Base-by-base conservation (phyloP, 345 rosid species). In the Hibiscus mutabilis region DNA sequence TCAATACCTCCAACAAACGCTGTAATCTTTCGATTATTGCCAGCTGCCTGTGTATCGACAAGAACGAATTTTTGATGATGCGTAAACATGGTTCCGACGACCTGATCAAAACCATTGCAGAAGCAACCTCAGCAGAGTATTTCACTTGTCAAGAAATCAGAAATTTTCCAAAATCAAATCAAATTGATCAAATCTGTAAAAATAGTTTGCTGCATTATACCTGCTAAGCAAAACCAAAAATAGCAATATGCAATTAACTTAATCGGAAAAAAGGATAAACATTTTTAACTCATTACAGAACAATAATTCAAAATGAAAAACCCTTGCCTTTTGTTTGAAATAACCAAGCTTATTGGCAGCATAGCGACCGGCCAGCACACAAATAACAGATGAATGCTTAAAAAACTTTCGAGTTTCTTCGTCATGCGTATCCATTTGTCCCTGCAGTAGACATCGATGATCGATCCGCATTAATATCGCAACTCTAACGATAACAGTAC, bases 1-100 rank as follows among this genome's bases (percentile, higher is more conserved):
- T 94, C 98, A 8, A 91, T 68, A 76, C 98, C 98, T 79, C 98
- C 98, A 19, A 94, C 66, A 81, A 91, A 94, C 69, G 98, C 91
- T 51, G 96, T 89, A 74, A 91, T 58, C 80, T 86, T 94, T 60
- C 98, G 76, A 58, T 88, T 52, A 81, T 87, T 91, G 68, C 93
- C 91, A 21, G 19, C 15, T 37, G 91, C 93, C 71, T 88, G 96
- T 52, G 97, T 89, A 80, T 94, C 98, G 65, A 94, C 96, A 76
- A 94, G 81, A 74, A 94, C 82, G 78, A 89, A 89, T 77, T 94
- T 94, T 35, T 93, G 98, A 82, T 93, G 98, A 82, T 93, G 98
- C 3, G 98, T 91, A 76, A 93, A 93, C 79, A 90, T 82, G 10
- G 87, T 83, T 56, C 97, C 98, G 70, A 91, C 96, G 79, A 91